phyloP scores from a whole-genome alignment of 441 rosid species.

The Croton setiger region DNA sequence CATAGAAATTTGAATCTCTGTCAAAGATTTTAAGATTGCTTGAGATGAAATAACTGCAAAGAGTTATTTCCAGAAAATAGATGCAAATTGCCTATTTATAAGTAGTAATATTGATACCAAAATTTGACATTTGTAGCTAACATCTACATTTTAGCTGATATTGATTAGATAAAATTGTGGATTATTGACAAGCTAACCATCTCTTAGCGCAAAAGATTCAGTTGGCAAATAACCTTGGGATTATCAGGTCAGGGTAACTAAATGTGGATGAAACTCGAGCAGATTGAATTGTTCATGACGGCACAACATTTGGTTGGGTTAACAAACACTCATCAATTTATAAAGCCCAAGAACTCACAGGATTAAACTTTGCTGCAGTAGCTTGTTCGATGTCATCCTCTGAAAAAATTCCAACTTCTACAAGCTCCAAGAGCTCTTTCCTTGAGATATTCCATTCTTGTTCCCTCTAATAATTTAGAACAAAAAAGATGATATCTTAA shows the following conservation, averaged over 20 bases:
- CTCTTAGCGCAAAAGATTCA: not conserved
- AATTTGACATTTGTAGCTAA: not conserved
- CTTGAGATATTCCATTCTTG: slow-evolving; percentile 99
- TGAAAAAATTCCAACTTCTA: slow-evolving; percentile 55
- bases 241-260: not conserved
- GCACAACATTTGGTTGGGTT: not conserved
- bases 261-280: not conserved
- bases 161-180: not conserved
- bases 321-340: slow-evolving; percentile 6
- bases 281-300: not conserved
- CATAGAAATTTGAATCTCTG: not conserved
- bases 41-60: not conserved
- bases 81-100: not conserved
- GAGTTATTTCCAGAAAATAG: not conserved
- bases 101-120: not conserved
- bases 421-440: slow-evolving; percentile 85
- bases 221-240: not conserved
- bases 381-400: slow-evolving; percentile 69
- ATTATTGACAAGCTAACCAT: not conserved
- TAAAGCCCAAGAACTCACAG: slow-evolving; percentile 50
- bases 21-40: not conserved
- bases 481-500: slow-evolving; percentile 15
- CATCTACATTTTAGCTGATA: not conserved
- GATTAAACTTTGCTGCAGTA: slow-evolving; percentile 65
- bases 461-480: slow-evolving; percentile 64